Evolutionary conservation across 2,329 filamentous ascomycete genomes (phyloP).

Genomic region (Stromatinia cepivora): DNA sequence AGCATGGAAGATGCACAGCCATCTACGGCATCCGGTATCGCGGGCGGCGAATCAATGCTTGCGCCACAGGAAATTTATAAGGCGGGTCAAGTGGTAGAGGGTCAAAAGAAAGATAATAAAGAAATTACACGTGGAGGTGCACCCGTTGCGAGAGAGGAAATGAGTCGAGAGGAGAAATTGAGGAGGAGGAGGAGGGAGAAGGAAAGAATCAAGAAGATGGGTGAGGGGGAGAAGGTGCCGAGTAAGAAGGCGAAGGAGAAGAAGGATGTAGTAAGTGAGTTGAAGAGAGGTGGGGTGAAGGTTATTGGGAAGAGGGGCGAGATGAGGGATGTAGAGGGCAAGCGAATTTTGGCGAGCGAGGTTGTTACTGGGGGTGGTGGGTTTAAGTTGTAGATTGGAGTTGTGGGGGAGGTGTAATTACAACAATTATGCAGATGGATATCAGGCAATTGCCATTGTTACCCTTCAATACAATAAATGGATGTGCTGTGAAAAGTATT

Average conservation of each 20-base stretch:
- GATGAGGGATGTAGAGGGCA: constrained; percentile 79
- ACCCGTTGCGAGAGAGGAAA: constrained; percentile 78
- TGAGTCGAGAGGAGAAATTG: constrained; percentile 82
- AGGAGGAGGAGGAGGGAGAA: constrained; percentile 77
- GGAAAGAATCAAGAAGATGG: constrained; percentile 75
- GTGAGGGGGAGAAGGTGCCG: constrained; percentile 52
- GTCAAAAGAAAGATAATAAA: constrained; percentile 54
- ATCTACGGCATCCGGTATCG: constrained; percentile 72
- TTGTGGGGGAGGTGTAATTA: not conserved
- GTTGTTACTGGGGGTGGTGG: constrained; percentile 53
- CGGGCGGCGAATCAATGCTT: constrained; percentile 69
- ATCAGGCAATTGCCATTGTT: constrained; percentile 8
- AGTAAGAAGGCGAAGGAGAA: constrained; percentile 60
- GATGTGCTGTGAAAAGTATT: not conserved
- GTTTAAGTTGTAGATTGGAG: constrained; percentile 57
- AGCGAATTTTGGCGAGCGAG: constrained; percentile 61
- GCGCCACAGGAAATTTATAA: constrained; percentile 94
- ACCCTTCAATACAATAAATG: not conserved
- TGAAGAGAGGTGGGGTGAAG: constrained; percentile 86
- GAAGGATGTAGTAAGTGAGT: constrained; percentile 50
- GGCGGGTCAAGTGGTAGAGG: constrained; percentile 67
- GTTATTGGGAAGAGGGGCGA: constrained; percentile 90
- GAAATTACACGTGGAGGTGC: constrained; percentile 80
- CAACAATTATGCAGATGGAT: not conserved
- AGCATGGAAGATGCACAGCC: constrained; percentile 95